Evolutionary conservation across 2,329 filamentous ascomycete genomes (phyloP).

Genomic region (Colletotrichum musicola): DNA sequence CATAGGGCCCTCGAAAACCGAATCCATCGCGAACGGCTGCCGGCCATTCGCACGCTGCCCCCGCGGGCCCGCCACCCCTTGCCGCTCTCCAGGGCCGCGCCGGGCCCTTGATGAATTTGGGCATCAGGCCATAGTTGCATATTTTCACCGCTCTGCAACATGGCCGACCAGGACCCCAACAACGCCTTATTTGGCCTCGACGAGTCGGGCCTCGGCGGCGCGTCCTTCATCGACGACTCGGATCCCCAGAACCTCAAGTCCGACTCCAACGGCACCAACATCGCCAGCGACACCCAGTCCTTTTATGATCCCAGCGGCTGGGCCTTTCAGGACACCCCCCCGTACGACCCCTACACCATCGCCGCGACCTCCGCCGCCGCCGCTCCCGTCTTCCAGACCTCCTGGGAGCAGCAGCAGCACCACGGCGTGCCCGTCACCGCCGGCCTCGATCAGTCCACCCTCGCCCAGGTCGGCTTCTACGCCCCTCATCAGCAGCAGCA

Average conservation of each 20-base stretch:
- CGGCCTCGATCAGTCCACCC: constrained; percentile 49
- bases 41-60: constrained; percentile 32
- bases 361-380: constrained; percentile 50
- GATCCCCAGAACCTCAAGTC: constrained; percentile 41
- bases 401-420: constrained; percentile 47
- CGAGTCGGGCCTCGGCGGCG: constrained; percentile 51
- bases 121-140: constrained; percentile 43
- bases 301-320: constrained; percentile 55
- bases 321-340: constrained; percentile 62
- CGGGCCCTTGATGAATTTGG: constrained; percentile 36
- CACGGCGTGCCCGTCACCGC: constrained; percentile 47
- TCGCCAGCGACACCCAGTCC: constrained; percentile 44
- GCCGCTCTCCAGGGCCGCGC: constrained; percentile 15
- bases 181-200: constrained; percentile 60
- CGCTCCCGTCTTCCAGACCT: constrained; percentile 47
- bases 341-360: constrained; percentile 59
- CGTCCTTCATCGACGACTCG: constrained; percentile 50
- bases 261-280: constrained; percentile 37
- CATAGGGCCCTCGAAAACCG: constrained; percentile 14
- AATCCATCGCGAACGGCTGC: constrained; percentile 27
- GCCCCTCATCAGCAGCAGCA: constrained; percentile 41
- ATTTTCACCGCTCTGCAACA: constrained; percentile 42
- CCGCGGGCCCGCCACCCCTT: constrained; percentile 23
- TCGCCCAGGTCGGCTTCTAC: constrained; percentile 53
- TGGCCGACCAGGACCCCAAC: constrained; percentile 56